A percentile compares a stretch with the other conserved stretches of the same genome.
phyloP scores from a whole-genome alignment of 495 filamentous ascomycete species.

The Penicillium maclennaniae region DNA sequence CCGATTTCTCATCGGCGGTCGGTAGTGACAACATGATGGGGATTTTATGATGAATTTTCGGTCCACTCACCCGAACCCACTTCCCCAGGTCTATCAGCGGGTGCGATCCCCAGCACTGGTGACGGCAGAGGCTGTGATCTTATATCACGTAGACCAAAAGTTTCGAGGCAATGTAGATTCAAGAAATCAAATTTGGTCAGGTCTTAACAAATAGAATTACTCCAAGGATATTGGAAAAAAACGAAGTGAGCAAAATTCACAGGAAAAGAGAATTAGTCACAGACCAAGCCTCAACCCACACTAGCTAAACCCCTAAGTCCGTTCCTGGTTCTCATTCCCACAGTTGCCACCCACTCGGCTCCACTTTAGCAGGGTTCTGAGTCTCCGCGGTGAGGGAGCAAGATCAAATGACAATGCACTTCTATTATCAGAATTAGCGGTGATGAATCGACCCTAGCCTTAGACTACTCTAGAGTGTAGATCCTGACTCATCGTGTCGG shows the following conservation, averaged over 20 bases:
- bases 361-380: not conserved
- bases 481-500: not conserved
- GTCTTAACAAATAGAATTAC: not conserved
- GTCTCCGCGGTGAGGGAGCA: not conserved
- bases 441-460: not conserved
- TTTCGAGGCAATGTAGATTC: not conserved
- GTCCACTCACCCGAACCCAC: not conserved
- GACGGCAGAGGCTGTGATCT: not conserved
- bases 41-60: not conserved
- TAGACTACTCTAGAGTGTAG: not conserved
- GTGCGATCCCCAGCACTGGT: not conserved
- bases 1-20: constrained; percentile 13
- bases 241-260: not conserved
- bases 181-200: not conserved
- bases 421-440: not conserved
- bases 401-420: not conserved
- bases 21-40: not conserved
- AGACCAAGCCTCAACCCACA: not conserved
- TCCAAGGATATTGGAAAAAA: not conserved
- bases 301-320: not conserved
- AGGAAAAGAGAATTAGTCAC: not conserved
- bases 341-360: not conserved
- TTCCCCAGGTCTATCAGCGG: not conserved
- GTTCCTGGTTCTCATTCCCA: not conserved
- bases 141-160: not conserved